phyloP scores from a whole-genome alignment of 129 eudicot genomes.

The Centella asiatica region DNA sequence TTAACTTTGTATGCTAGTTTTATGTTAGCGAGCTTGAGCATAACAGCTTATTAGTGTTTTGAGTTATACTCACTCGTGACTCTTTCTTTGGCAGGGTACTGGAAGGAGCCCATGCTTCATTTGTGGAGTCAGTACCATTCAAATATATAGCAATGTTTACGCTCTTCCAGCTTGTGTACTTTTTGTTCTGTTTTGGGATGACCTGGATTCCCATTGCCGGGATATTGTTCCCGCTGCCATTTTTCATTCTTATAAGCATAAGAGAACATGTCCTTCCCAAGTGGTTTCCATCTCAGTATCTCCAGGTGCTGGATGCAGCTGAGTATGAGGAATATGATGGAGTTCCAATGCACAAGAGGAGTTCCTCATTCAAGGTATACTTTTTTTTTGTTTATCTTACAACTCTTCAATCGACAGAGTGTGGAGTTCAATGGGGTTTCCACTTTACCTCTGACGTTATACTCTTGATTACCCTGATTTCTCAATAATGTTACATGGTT shows the following conservation, averaged over 20 bases:
- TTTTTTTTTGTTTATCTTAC: background rate
- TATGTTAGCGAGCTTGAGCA: background rate
- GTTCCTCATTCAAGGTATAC: conserved; percentile 43
- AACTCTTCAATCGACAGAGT: background rate
- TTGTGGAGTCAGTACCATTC: conserved; percentile 60
- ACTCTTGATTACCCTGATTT: too few species aligned
- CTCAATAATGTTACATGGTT: too few species aligned
- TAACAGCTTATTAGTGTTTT: background rate
- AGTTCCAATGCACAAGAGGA: conserved; percentile 27
- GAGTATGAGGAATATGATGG: conserved; percentile 72
- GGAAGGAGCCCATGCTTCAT: conserved; percentile 51
- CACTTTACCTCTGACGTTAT: too few species aligned
- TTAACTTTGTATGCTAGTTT: background rate
- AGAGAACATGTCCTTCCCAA: conserved; percentile 68
- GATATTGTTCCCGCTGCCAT: conserved; percentile 72
- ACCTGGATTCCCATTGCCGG: conserved; percentile 96
- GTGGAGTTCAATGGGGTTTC: background rate
- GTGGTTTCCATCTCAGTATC: conserved; percentile 47
- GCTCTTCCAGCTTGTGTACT: conserved; percentile 50
- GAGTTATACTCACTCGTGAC: conserved; percentile 9
- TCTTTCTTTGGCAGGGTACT: conserved; percentile 36
- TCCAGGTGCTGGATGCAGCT: conserved; percentile 69
- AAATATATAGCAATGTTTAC: conserved; percentile 56
- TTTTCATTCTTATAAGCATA: conserved; percentile 59
- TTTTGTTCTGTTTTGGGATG: conserved; percentile 70